Evolutionary conservation across 148 eudicot genomes (phyloP).

Genomic region (Bassia scoparia): DNA sequence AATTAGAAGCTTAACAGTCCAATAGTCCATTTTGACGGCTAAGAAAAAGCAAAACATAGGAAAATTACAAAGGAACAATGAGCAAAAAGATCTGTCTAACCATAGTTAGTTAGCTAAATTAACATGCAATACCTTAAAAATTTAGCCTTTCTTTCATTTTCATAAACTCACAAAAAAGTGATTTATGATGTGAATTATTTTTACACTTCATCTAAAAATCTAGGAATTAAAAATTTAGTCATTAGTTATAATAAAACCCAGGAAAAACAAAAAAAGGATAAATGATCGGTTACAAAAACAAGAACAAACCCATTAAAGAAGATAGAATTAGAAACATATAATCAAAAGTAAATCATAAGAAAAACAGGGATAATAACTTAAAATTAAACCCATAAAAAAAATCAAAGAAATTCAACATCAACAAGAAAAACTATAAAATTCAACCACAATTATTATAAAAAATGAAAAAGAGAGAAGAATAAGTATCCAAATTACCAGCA

Average conservation of each 20-base stretch:
- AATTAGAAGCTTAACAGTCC: not conserved
- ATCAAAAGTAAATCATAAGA: not conserved
- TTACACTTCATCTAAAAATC: too few relatives aligned
- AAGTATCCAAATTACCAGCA: constrained; percentile 21
- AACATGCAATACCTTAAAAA: constrained; percentile 12
- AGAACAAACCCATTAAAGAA: not conserved
- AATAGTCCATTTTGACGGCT: constrained; percentile 1
- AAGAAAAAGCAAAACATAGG: too few relatives aligned
- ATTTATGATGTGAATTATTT: not conserved
- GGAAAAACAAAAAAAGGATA: not conserved
- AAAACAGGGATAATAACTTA: not conserved
- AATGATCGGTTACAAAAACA: not conserved
- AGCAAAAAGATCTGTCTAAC: not conserved
- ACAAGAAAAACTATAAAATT: not conserved
- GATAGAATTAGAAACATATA: too few relatives aligned
- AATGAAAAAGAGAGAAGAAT: not conserved
- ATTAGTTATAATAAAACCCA: not conserved
- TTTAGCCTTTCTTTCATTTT: not conserved
- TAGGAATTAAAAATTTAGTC: too few relatives aligned
- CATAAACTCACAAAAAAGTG: not conserved
- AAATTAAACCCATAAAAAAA: not conserved
- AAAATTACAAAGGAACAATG: not conserved
- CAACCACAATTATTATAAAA: not conserved
- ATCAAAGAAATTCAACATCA: not conserved
- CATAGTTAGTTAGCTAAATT: not conserved